These are phyloP conservation scores for Sinapis alba DNA, from an alignment of 441 rosid genomes.

Conservation along the genomic window DNA sequence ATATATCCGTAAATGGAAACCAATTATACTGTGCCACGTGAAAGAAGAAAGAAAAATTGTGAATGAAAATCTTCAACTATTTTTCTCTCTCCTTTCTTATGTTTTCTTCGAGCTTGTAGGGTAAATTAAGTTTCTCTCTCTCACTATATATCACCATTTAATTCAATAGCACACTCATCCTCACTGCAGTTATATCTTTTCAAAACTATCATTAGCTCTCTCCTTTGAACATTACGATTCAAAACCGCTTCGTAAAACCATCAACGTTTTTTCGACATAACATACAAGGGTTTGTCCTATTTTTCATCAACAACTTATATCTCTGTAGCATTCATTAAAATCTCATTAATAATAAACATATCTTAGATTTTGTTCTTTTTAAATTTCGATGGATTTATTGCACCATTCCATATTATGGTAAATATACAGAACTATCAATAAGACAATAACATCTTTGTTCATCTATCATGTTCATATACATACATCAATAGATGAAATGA, in stretches of 20 bases:
- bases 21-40: slow-evolving; percentile 4
- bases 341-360: slow-evolving; percentile 1
- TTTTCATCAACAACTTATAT: background rate
- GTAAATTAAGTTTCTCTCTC: background rate
- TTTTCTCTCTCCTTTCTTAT: background rate
- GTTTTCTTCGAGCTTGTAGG: background rate
- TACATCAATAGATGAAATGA: slow-evolving; percentile 1
- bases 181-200: slow-evolving; percentile 11
- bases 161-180: slow-evolving; percentile 9
- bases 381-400: background rate
- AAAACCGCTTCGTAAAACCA: slow-evolving; percentile 20
- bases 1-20: background rate
- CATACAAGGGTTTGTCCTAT: background rate
- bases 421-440: background rate
- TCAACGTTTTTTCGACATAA: slow-evolving; percentile 8
- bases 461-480: background rate
- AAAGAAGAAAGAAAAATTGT: background rate
- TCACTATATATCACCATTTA: slow-evolving; percentile 13
- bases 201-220: background rate
- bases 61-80: background rate
- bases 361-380: slow-evolving; percentile 2
- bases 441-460: background rate
- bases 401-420: background rate
- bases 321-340: background rate
- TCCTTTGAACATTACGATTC: background rate